Evolutionary conservation across 225 moss, liverwort and hornwort species (phyloP).

Genomic region (Polytrichum commune): DNA sequence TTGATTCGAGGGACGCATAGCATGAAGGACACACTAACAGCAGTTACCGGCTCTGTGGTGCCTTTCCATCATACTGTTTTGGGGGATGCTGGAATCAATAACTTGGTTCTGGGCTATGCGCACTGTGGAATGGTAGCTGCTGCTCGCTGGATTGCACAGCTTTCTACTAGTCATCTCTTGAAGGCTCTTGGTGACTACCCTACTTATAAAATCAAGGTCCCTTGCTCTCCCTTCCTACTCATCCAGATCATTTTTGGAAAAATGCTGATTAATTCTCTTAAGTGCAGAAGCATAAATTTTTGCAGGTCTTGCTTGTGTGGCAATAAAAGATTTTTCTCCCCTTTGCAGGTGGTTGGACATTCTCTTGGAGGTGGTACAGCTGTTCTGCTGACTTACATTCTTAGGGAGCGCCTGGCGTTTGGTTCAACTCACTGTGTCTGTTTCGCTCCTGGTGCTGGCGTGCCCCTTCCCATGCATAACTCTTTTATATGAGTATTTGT

Average conservation of each 20-base stretch:
- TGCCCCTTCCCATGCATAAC: neutral
- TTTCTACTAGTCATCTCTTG: conserved; percentile 67
- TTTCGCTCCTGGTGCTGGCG: conserved; percentile 84
- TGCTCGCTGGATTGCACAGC: conserved; percentile 94
- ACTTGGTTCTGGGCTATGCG: conserved; percentile 90
- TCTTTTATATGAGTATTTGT: too few species aligned
- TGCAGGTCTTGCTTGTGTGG: too few species aligned
- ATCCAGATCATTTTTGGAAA: too few species aligned
- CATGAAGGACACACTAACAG: conserved; percentile 95
- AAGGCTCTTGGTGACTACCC: conserved; percentile 79
- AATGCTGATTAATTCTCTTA: too few species aligned
- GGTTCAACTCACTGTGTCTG: conserved; percentile 70
- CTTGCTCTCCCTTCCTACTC: neutral
- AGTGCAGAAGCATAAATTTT: too few species aligned
- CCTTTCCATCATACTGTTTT: conserved; percentile 93
- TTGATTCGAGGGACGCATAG: conserved; percentile 97
- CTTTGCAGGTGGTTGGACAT: conserved; percentile 85
- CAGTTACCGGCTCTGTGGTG: conserved; percentile 89
- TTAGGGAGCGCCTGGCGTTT: conserved; percentile 73
- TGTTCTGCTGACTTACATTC: conserved; percentile 90
- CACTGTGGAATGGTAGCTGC: conserved; percentile 99
- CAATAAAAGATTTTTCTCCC: too few species aligned
- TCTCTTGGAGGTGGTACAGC: conserved; percentile 98
- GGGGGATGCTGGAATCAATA: conserved; percentile 79
- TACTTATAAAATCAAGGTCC: conserved; percentile 78